phyloP scores from a whole-genome alignment of 192 early-diverging fungal species.

The Backusella tuberculispora region DNA sequence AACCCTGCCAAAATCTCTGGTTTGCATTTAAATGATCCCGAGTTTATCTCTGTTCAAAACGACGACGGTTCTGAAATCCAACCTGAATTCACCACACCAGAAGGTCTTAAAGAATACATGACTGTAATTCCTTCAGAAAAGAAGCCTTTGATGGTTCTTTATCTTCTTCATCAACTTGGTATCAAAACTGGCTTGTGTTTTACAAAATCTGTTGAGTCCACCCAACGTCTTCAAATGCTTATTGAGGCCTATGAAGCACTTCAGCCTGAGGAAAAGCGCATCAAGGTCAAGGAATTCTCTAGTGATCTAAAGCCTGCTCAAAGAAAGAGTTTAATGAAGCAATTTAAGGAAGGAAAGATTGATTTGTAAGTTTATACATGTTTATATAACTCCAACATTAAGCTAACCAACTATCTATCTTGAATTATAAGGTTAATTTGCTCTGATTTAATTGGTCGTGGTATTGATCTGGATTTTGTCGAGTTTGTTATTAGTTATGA shows the following conservation, averaged over 20 bases:
- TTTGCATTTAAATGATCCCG: slow-evolving; percentile 78
- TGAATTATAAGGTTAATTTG: slow-evolving; percentile 60
- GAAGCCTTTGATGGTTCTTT: slow-evolving; percentile 87
- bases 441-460: slow-evolving; percentile 89
- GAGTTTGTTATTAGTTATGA: slow-evolving; percentile 87
- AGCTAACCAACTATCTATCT: neutral
- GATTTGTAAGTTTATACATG: slow-evolving; percentile 47
- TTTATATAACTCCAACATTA: neutral
- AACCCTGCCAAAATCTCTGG: slow-evolving; percentile 92
- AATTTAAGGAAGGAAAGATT: slow-evolving; percentile 71
- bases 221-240: slow-evolving; percentile 79
- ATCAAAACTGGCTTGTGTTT: slow-evolving; percentile 78
- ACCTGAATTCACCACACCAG: slow-evolving; percentile 57
- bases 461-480: slow-evolving; percentile 85
- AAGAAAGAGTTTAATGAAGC: slow-evolving; percentile 61
- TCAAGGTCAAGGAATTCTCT: slow-evolving; percentile 70
- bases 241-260: slow-evolving; percentile 60
- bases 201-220: slow-evolving; percentile 88
- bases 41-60: slow-evolving; percentile 76
- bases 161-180: slow-evolving; percentile 70
- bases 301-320: slow-evolving; percentile 69
- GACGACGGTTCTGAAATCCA: slow-evolving; percentile 45
- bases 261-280: slow-evolving; percentile 16
- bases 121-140: slow-evolving; percentile 63
- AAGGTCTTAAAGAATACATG: slow-evolving; percentile 72